A percentile compares a stretch with the other conserved stretches of the same genome.
phyloP scores from a whole-genome alignment of 2,329 filamentous ascomycete genomes.

The Stagonosporopsis chrysanthemi region DNA sequence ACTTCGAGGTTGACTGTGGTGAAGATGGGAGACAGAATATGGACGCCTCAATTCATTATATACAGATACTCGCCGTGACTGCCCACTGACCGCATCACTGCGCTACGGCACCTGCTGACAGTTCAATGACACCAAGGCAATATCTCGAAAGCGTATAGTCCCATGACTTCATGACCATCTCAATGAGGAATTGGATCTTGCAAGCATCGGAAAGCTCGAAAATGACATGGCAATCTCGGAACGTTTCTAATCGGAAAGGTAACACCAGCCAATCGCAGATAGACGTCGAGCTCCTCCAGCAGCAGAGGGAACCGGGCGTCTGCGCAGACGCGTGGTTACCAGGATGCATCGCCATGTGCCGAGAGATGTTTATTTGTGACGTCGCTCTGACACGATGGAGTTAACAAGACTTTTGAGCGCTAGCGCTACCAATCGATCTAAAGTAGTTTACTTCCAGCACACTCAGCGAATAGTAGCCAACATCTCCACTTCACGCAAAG shows the following conservation, averaged over 20 bases:
- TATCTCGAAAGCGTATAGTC: slow-evolving; percentile 16
- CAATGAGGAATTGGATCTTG: slow-evolving; percentile 33
- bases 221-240: slow-evolving; percentile 27
- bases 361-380: slow-evolving; percentile 35
- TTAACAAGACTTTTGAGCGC: slow-evolving; percentile 27
- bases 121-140: slow-evolving; percentile 32
- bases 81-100: slow-evolving; percentile 13
- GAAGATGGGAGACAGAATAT: slow-evolving; percentile 4
- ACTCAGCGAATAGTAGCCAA: not conserved
- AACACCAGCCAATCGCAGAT: slow-evolving; percentile 25
- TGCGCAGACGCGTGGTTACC: slow-evolving; percentile 30
- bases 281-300: not conserved
- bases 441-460: not conserved
- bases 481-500: not conserved
- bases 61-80: not conserved
- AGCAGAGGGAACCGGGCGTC: slow-evolving; percentile 13
- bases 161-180: slow-evolving; percentile 49
- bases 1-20: slow-evolving; percentile 10
- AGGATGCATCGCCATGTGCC: slow-evolving; percentile 25
- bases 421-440: slow-evolving; percentile 21
- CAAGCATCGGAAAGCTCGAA: slow-evolving; percentile 29
- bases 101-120: slow-evolving; percentile 19
- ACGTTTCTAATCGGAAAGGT: slow-evolving; percentile 18
- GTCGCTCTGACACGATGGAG: slow-evolving; percentile 43
- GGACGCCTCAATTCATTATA: slow-evolving; percentile 13